Percentiles rank a stretch among this genome's conserved stretches.
Conservation (phyloP, 805 yeast genomes). For the Ogataea ganodermae region DNA sequence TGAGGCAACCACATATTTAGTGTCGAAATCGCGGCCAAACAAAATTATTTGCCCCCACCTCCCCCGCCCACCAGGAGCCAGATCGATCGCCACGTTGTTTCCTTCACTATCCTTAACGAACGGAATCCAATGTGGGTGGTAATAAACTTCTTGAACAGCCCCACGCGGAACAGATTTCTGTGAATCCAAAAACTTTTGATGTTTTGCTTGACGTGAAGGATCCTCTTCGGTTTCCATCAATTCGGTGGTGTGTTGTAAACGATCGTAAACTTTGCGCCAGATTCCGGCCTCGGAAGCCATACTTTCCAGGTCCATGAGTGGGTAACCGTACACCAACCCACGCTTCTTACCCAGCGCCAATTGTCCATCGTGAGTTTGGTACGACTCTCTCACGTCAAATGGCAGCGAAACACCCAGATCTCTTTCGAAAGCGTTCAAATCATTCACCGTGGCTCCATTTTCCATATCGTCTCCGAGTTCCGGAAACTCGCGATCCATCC, state of each 20-base stretch:
- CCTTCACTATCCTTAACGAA: conserved; percentile 86
- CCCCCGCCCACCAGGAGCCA: conserved; percentile 79
- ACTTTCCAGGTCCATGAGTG: conserved; percentile 77
- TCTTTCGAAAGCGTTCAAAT: conserved; percentile 78
- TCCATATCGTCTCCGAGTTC: conserved; percentile 79
- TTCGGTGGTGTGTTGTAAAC: conserved; percentile 26
- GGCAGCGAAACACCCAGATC: conserved; percentile 80
- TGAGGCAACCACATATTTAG: conserved; percentile 81
- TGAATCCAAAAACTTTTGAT: conserved; percentile 43
- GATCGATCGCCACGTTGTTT: conserved; percentile 87
- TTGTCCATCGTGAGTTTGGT: conserved; percentile 89
- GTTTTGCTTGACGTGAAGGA: conserved; percentile 16
- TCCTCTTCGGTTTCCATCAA: conserved; percentile 16
- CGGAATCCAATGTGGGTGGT: conserved; percentile 94
- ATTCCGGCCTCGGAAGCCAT: conserved; percentile 76
- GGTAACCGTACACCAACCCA: conserved; percentile 80
- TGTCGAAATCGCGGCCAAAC: conserved; percentile 93
- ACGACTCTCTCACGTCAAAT: conserved; percentile 76
- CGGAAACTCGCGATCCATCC: conserved; percentile 77
- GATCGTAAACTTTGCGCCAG: conserved; percentile 74
- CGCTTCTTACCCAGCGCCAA: conserved; percentile 70
- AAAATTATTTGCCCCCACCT: conserved; percentile 88
- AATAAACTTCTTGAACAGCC: conserved; percentile 70
- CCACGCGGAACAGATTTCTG: conserved; percentile 79
- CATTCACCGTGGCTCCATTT: conserved; percentile 77